phyloP scores from a whole-genome alignment of 148 eudicot species.

The Amaranthus cruentus region DNA sequence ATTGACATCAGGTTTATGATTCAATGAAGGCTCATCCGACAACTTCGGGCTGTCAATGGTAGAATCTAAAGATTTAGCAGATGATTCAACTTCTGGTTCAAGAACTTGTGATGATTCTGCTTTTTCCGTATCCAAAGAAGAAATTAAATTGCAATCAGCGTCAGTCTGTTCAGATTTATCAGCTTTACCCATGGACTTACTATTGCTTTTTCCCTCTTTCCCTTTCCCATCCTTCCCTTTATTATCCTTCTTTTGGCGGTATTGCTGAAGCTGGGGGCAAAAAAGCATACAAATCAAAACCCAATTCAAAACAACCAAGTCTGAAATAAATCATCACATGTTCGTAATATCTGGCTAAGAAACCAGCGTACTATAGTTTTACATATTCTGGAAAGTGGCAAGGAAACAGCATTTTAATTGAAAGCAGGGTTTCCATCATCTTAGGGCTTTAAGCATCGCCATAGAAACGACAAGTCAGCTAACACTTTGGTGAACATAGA shows the following conservation, averaged over 20 bases:
- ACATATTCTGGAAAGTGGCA: not conserved
- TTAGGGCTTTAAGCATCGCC: not conserved
- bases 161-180: slow-evolving; percentile 39
- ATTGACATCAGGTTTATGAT: slow-evolving; percentile 4
- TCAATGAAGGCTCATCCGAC: slow-evolving; percentile 15
- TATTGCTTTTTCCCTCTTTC: slow-evolving; percentile 32
- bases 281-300: slow-evolving; percentile 13
- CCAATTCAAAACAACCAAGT: slow-evolving; percentile 13
- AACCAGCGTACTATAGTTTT: no score
- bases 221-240: slow-evolving; percentile 45
- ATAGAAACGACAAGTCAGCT: not conserved
- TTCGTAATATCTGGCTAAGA: not conserved
- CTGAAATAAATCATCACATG: slow-evolving; percentile 1
- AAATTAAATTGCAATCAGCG: slow-evolving; percentile 24
- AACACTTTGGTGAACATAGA: not conserved
- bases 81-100: slow-evolving; percentile 28
- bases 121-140: slow-evolving; percentile 19
- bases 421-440: not conserved
- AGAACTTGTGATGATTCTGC: slow-evolving; percentile 26
- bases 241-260: slow-evolving; percentile 69
- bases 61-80: slow-evolving; percentile 18
- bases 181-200: slow-evolving; percentile 42
- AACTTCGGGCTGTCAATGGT: slow-evolving; percentile 11
- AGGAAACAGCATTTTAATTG: not conserved
- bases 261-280: slow-evolving; percentile 76